Conservation (phyloP, 371 early-diverging fungal genomes). For the Phascolomyces articulosus region DNA sequence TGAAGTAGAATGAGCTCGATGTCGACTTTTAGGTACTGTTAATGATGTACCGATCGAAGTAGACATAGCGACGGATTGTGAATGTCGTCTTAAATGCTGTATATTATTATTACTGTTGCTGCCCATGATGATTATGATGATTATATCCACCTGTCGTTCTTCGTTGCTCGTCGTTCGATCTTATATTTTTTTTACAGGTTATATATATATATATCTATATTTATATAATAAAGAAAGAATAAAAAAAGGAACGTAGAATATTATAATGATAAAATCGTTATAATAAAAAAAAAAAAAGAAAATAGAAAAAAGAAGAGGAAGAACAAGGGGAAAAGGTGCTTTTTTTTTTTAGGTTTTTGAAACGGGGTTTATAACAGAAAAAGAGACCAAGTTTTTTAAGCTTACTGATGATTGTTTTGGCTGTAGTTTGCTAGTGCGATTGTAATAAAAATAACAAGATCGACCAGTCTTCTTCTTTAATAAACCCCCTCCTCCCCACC, state of each 20-base stretch:
- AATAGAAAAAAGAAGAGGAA: slow-evolving; percentile 10
- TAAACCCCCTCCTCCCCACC: neutral
- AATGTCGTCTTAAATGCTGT: slow-evolving; percentile 22
- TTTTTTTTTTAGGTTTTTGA: neutral
- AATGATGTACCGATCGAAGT: slow-evolving; percentile 11
- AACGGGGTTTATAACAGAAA: neutral
- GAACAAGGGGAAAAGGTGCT: slow-evolving; percentile 1
- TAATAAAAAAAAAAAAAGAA: slow-evolving; percentile 2
- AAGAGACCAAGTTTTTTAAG: neutral
- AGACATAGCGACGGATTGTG: slow-evolving; percentile 19
- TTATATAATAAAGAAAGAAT: neutral
- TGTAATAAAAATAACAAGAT: no score
- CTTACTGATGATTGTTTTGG: no score
- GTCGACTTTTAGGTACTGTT: slow-evolving; percentile 20
- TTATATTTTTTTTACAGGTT: no score
- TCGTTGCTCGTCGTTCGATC: no score
- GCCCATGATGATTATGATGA: neutral
- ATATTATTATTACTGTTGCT: no score
- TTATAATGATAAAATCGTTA: no score
- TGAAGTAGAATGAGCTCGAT: slow-evolving; percentile 23
- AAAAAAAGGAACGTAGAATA: neutral
- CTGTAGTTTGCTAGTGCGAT: no score
- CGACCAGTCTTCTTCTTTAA: neutral
- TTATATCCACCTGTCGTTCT: no score
- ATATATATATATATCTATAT: no score